Conservation (phyloP, 768 basidiomycete genomes). For the Suillus decipiens region DNA sequence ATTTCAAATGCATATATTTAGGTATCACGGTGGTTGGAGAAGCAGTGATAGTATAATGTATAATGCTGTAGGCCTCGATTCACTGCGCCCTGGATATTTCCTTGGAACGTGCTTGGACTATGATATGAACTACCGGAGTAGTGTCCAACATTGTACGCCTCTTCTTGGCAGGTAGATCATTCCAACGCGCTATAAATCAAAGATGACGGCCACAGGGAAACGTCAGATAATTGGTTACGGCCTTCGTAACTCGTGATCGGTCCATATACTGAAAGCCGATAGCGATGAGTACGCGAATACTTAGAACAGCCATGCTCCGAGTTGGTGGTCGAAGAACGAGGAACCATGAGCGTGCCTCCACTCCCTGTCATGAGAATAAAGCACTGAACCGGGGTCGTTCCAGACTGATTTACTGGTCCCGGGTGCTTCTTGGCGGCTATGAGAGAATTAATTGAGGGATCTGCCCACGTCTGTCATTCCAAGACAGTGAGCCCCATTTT, state of each 20-base stretch:
- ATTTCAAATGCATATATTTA: background rate
- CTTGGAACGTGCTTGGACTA: background rate
- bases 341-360: background rate
- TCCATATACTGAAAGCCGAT: background rate
- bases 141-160: background rate
- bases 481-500: background rate
- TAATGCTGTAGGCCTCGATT: background rate
- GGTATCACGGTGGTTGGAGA: background rate
- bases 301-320: background rate
- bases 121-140: background rate
- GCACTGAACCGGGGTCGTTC: background rate
- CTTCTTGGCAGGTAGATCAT: background rate
- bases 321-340: background rate
- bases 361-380: background rate
- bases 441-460: constrained; percentile 5
- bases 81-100: background rate
- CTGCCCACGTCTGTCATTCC: constrained; percentile 9
- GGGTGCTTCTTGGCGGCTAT: background rate
- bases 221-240: background rate
- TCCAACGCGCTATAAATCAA: background rate
- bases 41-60: background rate
- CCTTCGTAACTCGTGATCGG: background rate
- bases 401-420: background rate
- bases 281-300: background rate
- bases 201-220: background rate